These are phyloP conservation scores for Exutisphaerella laricina DNA, from an alignment of 2,329 filamentous ascomycete genomes.

Conservation along the genomic window DNA sequence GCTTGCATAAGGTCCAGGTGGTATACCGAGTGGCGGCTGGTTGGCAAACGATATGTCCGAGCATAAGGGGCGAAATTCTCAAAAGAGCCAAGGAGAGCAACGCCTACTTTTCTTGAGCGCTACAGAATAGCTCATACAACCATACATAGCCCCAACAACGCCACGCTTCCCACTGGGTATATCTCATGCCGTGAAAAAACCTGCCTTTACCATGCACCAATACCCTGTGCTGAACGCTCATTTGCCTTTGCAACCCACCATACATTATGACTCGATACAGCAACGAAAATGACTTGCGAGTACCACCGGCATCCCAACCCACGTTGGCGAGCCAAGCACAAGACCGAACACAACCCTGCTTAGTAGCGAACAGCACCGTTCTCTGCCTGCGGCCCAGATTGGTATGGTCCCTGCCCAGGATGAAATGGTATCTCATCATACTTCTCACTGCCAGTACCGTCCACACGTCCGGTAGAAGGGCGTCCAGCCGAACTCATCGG, in stretches of 20 bases:
- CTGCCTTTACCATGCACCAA: not conserved
- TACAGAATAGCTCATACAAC: not conserved
- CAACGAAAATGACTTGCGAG: not conserved
- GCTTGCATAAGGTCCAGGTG: no score
- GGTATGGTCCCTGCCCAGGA: slow-evolving; percentile 1
- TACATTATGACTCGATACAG: not conserved
- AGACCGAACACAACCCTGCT: not conserved
- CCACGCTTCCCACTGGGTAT: no score
- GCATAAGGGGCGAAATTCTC: no score
- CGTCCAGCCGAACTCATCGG: not conserved
- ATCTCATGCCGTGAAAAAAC: no score
- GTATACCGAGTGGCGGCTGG: no score
- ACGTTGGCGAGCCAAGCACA: not conserved
- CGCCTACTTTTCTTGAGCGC: not conserved
- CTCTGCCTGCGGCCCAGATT: slow-evolving; percentile 1
- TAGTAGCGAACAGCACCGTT: slow-evolving; percentile 1
- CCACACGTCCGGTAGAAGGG: not conserved
- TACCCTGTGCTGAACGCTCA: not conserved
- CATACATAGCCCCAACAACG: not conserved
- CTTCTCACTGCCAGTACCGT: slow-evolving; percentile 5
- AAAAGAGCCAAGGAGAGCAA: not conserved
- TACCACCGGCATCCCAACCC: not conserved
- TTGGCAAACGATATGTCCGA: no score
- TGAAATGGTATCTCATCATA: slow-evolving; percentile 4
- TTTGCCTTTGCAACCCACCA: not conserved